Evolutionary conservation across 306 rosid species (phyloP), one percentile per base, ranked within the genome.

Genomic region (Cercis canadensis): DNA sequence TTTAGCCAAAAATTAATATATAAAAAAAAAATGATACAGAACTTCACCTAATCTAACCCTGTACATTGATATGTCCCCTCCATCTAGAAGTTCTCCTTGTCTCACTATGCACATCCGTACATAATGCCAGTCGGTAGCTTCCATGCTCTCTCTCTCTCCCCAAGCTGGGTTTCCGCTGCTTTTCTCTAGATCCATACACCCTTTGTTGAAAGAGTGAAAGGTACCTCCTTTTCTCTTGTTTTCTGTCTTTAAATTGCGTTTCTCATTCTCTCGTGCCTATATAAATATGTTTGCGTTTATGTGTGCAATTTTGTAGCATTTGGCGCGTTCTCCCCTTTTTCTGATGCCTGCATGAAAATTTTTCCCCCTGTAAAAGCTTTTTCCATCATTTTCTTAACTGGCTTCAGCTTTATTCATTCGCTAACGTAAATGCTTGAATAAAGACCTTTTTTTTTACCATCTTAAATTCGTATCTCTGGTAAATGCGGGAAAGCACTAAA

Each of bases 101-200:
- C n/a, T n/a, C n/a, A n/a, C n/a, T 24, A 24, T 24, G 29, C 29
- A 3, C 2, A 24, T 24, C 29, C 29, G 29, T 24, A 24, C 29
- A 3, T 3, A 17, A 4, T 36, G 36, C 41, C 69, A 33, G 43
- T 71, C 65, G 63, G 59, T 18, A 46, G 47, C 67, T 39, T 55
- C 65, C 7, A 19, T 54, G 21, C n/a, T 2, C 21, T 12, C 54
- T 45, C 37, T 64, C 69, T 69, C n/a, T 1, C 11, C 19, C 3
- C 17, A 34, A 2, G 47, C 49, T 34, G 45, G 65, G 53, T 29
- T 54, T 19, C 47, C 3, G 61, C 69, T 32, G 11, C 31, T n/a
- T 64, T n/a, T 54, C 74, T 58, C 63, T 16, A 41, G 57, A 69
- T 76, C 78, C 66, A 6, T 45, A 11, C 60, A 11, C 52, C 53